Conservation (phyloP, 78 protist species). For the Emiliania huxleyi region DNA sequence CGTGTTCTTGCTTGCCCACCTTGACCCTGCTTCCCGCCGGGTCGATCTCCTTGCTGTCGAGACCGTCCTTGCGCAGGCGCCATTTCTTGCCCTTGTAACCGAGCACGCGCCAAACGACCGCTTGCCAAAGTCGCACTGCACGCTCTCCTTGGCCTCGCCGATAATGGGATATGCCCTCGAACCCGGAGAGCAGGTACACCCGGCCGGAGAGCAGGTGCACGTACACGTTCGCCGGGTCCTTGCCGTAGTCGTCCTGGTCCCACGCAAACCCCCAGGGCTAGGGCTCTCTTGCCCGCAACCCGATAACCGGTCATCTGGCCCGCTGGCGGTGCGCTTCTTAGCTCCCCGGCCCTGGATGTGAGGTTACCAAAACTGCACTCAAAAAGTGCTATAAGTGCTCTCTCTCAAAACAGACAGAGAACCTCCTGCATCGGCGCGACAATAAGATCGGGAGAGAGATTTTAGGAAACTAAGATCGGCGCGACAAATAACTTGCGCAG, state of each 20-base stretch:
- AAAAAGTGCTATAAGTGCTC: too few species aligned
- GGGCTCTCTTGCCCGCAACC: too few species aligned
- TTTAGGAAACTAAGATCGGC: too few species aligned
- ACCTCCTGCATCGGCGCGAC: too few species aligned
- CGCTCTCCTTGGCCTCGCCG: not conserved
- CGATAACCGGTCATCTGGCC: too few species aligned
- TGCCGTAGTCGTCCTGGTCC: not conserved
- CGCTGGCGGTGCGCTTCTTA: too few species aligned
- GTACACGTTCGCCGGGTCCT: not conserved
- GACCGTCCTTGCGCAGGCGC: not conserved
- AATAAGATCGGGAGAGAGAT: too few species aligned
- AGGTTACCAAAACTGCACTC: too few species aligned
- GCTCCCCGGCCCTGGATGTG: too few species aligned
- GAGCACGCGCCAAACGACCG: not conserved
- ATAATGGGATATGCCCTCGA: not conserved
- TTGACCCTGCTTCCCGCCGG: not conserved
- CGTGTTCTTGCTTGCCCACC: not conserved
- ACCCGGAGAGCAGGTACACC: not conserved
- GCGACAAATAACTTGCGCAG: too few species aligned
- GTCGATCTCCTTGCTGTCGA: not conserved
- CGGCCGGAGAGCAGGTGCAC: not conserved
- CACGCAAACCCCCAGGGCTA: too few species aligned
- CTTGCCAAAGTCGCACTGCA: not conserved
- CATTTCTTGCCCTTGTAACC: not conserved
- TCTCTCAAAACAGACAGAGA: too few species aligned